Evolutionary conservation across 2,329 filamentous ascomycete species (phyloP).

Genomic region (Dryadomyces quercivorus): DNA sequence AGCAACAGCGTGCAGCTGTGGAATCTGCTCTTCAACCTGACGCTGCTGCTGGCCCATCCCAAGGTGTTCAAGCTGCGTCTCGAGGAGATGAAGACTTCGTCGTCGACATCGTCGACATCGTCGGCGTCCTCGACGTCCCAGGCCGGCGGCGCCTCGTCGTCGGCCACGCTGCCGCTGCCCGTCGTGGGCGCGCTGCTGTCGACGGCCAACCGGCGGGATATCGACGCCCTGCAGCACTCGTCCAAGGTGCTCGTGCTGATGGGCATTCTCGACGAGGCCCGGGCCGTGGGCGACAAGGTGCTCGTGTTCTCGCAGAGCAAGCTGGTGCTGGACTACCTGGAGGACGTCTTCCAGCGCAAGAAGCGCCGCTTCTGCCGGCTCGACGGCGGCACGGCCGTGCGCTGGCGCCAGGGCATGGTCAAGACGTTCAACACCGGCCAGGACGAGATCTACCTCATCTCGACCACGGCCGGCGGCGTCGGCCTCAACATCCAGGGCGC

Average conservation of each 20-base stretch:
- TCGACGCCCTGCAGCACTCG: conserved; percentile 41
- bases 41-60: conserved; percentile 40
- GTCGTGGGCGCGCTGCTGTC: conserved; percentile 19
- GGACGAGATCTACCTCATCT: conserved; percentile 62
- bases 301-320: conserved; percentile 71
- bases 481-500: conserved; percentile 77
- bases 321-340: conserved; percentile 56
- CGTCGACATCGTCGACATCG: too few relatives aligned
- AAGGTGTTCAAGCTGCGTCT: conserved; percentile 29
- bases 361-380: conserved; percentile 43
- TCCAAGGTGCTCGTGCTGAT: conserved; percentile 57
- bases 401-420: conserved; percentile 46
- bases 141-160: too few relatives aligned
- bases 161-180: conserved; percentile 15
- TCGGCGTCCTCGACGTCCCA: not conserved
- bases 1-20: conserved; percentile 15
- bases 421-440: conserved; percentile 54
- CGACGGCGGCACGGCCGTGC: conserved; percentile 50
- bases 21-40: conserved; percentile 30
- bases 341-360: conserved; percentile 37
- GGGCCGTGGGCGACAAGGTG: conserved; percentile 54
- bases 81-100: conserved; percentile 11
- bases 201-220: conserved; percentile 25
- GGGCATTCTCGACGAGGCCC: conserved; percentile 56
- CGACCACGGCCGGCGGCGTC: conserved; percentile 68